Percentiles rank a stretch among this genome's conserved stretches.
phyloP scores from a whole-genome alignment of 345 rosid genomes.

The Brassica incana region DNA sequence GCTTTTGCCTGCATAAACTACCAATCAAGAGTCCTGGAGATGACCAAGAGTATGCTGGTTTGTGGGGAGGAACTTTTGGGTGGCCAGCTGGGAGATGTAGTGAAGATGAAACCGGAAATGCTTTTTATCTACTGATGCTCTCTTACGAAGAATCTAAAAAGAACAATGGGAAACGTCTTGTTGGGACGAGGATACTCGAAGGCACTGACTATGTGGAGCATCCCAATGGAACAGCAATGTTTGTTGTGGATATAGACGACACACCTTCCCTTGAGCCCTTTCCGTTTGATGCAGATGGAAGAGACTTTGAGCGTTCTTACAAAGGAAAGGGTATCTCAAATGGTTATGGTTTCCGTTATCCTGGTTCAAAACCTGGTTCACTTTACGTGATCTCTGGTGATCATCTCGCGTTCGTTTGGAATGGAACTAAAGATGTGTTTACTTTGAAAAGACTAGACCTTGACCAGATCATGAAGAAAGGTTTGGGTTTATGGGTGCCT shows the following conservation, averaged over 20 bases:
- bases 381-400: conserved; percentile 57
- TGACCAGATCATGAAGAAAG: conserved; percentile 71
- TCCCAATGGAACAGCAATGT: conserved; percentile 92
- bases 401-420: conserved; percentile 72
- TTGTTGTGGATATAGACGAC: conserved; percentile 55
- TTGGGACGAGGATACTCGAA: conserved; percentile 60
- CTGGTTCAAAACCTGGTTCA: conserved; percentile 74
- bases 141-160: conserved; percentile 65
- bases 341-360: conserved; percentile 81
- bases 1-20: conserved; percentile 68
- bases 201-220: conserved; percentile 80
- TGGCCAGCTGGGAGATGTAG: conserved; percentile 69
- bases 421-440: conserved; percentile 61
- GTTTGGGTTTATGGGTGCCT: conserved; percentile 48
- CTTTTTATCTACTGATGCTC: conserved; percentile 71
- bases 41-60: conserved; percentile 62
- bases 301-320: conserved; percentile 49
- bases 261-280: conserved; percentile 43
- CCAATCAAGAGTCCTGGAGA: conserved; percentile 47
- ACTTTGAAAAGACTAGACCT: conserved; percentile 72
- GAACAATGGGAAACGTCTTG: conserved; percentile 49
- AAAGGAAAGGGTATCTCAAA: conserved; percentile 67
- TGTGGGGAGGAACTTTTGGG: conserved; percentile 89
- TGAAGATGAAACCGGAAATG: conserved; percentile 50
- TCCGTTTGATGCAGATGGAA: conserved; percentile 69